Evolutionary conservation across 73 alveolate genomes (phyloP).

Genomic region (Paramecium biaurelia): DNA sequence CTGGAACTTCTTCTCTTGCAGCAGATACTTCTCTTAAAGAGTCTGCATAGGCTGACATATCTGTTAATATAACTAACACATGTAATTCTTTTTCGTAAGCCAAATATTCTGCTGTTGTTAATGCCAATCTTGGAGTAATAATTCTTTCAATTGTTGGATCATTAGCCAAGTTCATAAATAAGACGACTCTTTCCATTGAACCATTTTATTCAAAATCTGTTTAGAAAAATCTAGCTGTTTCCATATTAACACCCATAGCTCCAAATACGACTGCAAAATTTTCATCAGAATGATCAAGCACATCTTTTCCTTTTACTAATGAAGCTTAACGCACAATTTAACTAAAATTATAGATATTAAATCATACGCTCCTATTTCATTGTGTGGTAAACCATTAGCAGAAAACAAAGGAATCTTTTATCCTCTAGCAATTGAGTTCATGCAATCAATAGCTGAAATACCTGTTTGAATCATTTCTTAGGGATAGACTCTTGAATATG

Average conservation of each 20-base stretch:
- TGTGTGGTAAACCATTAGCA: constrained; percentile 97
- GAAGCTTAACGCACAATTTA: constrained; percentile 99
- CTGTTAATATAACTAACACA: constrained; percentile 99
- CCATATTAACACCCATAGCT: constrained; percentile 99
- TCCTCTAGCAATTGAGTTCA: constrained; percentile 99
- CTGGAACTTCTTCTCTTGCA: constrained; percentile 99
- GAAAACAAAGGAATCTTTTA: constrained; percentile 99
- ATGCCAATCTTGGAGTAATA: constrained; percentile 99
- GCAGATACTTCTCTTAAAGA: constrained; percentile 99
- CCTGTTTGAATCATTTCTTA: constrained; percentile 99
- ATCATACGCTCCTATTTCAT: constrained; percentile 98
- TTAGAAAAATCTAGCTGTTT: constrained; percentile 99
- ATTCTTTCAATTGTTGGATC: constrained; percentile 96
- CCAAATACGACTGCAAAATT: constrained; percentile 99
- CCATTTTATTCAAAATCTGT: constrained; percentile 99
- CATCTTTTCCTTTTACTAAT: constrained; percentile 98
- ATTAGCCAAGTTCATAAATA: constrained; percentile 99
- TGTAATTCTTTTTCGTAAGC: constrained; percentile 98
- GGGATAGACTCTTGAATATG: constrained; percentile 96
- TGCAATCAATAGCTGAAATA: constrained; percentile 99
- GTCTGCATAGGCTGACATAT: constrained; percentile 99
- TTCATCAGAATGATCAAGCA: constrained; percentile 96
- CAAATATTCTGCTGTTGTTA: constrained; percentile 99
- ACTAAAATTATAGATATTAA: not conserved
- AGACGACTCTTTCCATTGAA: constrained; percentile 99